These are phyloP conservation scores for Ophiostoma ulmi DNA, from an alignment of 2,329 filamentous ascomycete species.

Conservation along the genomic window DNA sequence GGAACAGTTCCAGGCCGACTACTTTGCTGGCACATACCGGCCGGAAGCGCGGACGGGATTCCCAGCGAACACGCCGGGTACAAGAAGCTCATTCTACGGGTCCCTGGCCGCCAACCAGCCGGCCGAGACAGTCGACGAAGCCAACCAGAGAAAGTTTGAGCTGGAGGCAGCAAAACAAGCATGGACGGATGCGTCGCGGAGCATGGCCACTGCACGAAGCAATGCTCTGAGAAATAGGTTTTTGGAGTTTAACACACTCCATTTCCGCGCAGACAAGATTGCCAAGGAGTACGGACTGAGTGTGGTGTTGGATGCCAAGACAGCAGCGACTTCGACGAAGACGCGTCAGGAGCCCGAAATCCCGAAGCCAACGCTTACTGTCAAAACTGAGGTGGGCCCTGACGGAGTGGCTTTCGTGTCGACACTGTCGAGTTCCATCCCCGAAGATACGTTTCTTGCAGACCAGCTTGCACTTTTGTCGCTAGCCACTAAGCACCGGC, in stretches of 20 bases:
- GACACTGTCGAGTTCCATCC: conserved; percentile 63
- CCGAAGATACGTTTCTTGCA: conserved; percentile 69
- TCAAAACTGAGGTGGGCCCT: conserved; percentile 51
- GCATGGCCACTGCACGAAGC: conserved; percentile 54
- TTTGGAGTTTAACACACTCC: conserved; percentile 58
- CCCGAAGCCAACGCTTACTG: conserved; percentile 49
- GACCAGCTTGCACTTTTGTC: conserved; percentile 81
- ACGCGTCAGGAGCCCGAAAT: conserved; percentile 48
- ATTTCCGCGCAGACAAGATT: conserved; percentile 54
- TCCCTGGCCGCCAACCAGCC: conserved; percentile 62
- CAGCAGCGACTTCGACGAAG: conserved; percentile 40
- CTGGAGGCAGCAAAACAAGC: conserved; percentile 61
- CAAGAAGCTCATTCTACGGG: conserved; percentile 57
- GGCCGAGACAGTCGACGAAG: conserved; percentile 41
- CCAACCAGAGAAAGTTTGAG: conserved; percentile 58
- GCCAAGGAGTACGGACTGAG: conserved; percentile 53
- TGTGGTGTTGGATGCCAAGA: conserved; percentile 54
- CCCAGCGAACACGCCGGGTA: conserved; percentile 50
- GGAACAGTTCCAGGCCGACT: conserved; percentile 70
- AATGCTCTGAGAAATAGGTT: conserved; percentile 72
- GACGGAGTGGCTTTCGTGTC: conserved; percentile 58
- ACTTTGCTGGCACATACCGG: conserved; percentile 48
- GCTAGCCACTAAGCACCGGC: conserved; percentile 72
- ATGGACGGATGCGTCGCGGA: conserved; percentile 61
- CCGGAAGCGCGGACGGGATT: conserved; percentile 50